A percentile compares a stretch with the other conserved stretches of the same genome.
Evolutionary conservation across 768 basidiomycete genomes (phyloP).

Genomic region (Naematelia encephala): DNA sequence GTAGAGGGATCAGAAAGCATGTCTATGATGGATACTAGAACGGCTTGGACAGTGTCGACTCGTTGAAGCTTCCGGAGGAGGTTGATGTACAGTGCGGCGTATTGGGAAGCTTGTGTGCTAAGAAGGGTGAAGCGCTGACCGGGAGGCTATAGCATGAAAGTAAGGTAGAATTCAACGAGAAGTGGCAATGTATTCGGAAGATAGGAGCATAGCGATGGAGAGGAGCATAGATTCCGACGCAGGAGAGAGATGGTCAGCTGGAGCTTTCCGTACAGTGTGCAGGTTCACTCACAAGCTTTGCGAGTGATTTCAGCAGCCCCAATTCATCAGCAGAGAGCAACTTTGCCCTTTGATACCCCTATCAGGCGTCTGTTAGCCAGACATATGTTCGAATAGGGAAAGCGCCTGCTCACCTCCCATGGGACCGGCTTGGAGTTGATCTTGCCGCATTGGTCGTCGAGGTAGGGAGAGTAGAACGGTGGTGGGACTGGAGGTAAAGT

Average conservation of each 20-base stretch:
- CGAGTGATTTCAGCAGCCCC: conserved; percentile 80
- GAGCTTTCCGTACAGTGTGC: conserved; percentile 21
- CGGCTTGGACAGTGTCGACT: conserved; percentile 69
- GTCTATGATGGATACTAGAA: conserved; percentile 77
- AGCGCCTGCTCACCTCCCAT: conserved; percentile 72
- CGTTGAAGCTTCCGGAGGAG: conserved; percentile 81
- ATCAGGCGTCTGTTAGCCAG: neutral
- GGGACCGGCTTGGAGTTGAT: conserved; percentile 86
- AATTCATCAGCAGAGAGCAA: conserved; percentile 85
- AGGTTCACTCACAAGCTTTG: conserved; percentile 69
- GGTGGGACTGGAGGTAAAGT: conserved; percentile 44
- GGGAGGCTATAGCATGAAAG: conserved; percentile 22
- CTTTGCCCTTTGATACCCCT: conserved; percentile 95
- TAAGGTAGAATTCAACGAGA: neutral
- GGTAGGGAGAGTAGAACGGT: conserved; percentile 58
- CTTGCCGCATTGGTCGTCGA: conserved; percentile 83
- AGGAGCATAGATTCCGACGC: too few relatives aligned
- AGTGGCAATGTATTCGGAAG: too few relatives aligned
- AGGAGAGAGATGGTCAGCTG: neutral
- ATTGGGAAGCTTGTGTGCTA: conserved; percentile 74
- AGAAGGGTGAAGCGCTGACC: conserved; percentile 62
- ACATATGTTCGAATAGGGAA: neutral
- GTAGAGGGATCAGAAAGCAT: conserved; percentile 54
- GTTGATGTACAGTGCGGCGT: conserved; percentile 82
- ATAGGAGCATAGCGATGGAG: too few relatives aligned